Conservation (phyloP, 805 yeast species). For the Kregervanrija fluxuum region DNA sequence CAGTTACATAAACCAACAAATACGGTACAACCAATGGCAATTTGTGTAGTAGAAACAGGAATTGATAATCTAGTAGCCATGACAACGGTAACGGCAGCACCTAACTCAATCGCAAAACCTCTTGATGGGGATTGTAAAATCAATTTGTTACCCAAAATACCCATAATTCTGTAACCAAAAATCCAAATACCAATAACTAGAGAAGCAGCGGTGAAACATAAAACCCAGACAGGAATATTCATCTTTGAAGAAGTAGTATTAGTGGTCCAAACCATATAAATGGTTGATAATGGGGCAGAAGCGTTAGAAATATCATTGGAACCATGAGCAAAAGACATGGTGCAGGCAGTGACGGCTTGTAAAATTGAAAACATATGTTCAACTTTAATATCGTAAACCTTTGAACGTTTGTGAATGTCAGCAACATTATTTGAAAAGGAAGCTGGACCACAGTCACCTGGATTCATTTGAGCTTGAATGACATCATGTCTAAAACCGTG, state of each 20-base stretch:
- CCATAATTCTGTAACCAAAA: conserved; percentile 61
- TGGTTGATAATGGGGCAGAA: conserved; percentile 65
- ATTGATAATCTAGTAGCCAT: conserved; percentile 68
- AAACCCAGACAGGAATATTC: conserved; percentile 65
- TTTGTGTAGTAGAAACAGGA: conserved; percentile 74
- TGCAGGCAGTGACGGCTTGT: conserved; percentile 68
- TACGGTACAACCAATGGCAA: conserved; percentile 73
- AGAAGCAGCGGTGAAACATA: conserved; percentile 60
- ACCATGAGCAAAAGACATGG: conserved; percentile 80
- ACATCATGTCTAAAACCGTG: conserved; percentile 66
- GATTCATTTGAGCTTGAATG: conserved; percentile 38
- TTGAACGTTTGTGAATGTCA: conserved; percentile 49
- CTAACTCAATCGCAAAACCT: conserved; percentile 70
- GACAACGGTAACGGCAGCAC: conserved; percentile 69
- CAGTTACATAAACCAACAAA: conserved; percentile 68
- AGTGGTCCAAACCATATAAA: conserved; percentile 53
- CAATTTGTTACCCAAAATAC: conserved; percentile 64
- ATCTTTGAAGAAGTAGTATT: conserved; percentile 40
- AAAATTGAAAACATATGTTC: conserved; percentile 62
- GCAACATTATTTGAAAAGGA: conserved; percentile 39
- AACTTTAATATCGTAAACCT: conserved; percentile 61
- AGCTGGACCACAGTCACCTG: conserved; percentile 18
- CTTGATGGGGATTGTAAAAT: conserved; percentile 73
- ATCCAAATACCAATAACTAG: conserved; percentile 66
- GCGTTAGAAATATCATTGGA: conserved; percentile 77